phyloP scores from a whole-genome alignment of 1,139 yeast species.

The Yamadazyma atmosphaerica region DNA sequence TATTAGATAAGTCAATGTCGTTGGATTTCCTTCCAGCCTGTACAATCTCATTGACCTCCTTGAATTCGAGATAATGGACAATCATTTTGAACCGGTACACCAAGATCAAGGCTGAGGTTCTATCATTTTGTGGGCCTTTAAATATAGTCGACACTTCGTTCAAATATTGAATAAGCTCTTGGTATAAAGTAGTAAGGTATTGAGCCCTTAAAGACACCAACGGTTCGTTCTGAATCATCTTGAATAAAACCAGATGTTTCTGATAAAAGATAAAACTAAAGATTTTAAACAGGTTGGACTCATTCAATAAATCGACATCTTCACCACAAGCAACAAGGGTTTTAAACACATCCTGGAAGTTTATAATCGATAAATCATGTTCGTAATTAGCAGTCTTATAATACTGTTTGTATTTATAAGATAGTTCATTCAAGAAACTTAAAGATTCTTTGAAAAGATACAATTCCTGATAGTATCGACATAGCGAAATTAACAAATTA shows the following conservation, averaged over 20 bases:
- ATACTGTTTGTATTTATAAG: conserved; percentile 22
- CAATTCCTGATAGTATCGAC: conserved; percentile 45
- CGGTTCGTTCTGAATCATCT: conserved; percentile 25
- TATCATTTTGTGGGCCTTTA: not conserved
- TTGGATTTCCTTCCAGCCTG: not conserved
- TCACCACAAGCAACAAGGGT: conserved; percentile 9
- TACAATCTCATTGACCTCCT: conserved; percentile 15
- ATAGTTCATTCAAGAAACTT: conserved; percentile 42
- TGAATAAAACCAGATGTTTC: conserved; percentile 25
- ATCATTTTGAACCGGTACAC: conserved; percentile 33
- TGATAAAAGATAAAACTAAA: conserved; percentile 28
- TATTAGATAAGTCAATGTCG: conserved; percentile 24
- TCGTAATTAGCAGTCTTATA: conserved; percentile 20
- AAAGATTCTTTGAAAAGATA: conserved; percentile 60
- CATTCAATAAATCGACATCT: conserved; percentile 14
- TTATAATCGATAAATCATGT: conserved; percentile 9
- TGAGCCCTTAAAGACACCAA: conserved; percentile 35
- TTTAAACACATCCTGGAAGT: conserved; percentile 17
- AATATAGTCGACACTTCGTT: conserved; percentile 33
- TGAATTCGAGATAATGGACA: conserved; percentile 21
- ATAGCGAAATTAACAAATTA: conserved; percentile 22
- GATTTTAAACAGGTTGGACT: conserved; percentile 25
- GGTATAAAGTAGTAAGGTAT: conserved; percentile 33
- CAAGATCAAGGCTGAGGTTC: conserved; percentile 14
- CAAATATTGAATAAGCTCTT: conserved; percentile 35